phyloP scores from a whole-genome alignment of 1,284 basidiomycete species.

The Ustilago sp. region DNA sequence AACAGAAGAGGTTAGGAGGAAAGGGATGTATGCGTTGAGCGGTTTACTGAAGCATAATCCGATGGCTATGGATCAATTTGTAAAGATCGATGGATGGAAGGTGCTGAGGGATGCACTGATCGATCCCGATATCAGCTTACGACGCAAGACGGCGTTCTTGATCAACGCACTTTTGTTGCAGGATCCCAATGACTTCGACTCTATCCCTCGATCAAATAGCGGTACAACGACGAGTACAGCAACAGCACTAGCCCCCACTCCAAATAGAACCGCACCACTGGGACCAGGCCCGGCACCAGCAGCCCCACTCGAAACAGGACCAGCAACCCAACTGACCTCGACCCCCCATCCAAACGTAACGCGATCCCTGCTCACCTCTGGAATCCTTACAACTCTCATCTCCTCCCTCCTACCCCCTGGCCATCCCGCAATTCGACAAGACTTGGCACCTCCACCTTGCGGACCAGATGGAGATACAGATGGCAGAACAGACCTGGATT shows the following conservation, averaged over 20 bases:
- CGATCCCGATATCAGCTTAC: conserved; percentile 83
- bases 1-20: conserved; percentile 72
- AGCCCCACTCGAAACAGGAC: conserved; percentile 65
- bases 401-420: conserved; percentile 50
- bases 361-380: conserved; percentile 62
- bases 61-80: conserved; percentile 76
- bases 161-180: conserved; percentile 82
- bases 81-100: conserved; percentile 78
- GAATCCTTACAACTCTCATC: conserved; percentile 61
- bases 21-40: conserved; percentile 88
- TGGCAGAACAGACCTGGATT: conserved; percentile 78
- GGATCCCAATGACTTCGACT: conserved; percentile 37
- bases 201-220: conserved; percentile 70
- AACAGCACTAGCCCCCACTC: conserved; percentile 23
- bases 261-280: neutral
- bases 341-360: conserved; percentile 59
- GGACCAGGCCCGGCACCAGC: conserved; percentile 14
- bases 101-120: conserved; percentile 75
- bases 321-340: conserved; percentile 54
- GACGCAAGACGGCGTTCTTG: conserved; percentile 87
- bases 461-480: conserved; percentile 77
- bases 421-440: conserved; percentile 17
- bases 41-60: conserved; percentile 86
- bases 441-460: conserved; percentile 70
- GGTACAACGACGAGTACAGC: conserved; percentile 68